phyloP scores from a whole-genome alignment of 768 basidiomycete species.

The Tylopilus intermedius region DNA sequence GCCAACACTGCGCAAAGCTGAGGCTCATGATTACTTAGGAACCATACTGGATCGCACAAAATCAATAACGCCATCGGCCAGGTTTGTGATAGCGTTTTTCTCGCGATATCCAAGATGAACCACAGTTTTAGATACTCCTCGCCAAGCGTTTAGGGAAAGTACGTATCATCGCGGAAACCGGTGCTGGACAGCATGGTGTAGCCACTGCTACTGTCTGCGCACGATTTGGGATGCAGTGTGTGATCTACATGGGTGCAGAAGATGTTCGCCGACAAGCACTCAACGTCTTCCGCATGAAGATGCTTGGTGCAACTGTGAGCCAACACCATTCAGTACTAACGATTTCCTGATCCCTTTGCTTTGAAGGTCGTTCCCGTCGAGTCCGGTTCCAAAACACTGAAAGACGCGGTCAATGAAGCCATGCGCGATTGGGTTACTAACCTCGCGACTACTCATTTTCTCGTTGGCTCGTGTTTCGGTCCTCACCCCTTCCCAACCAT shows the following conservation, averaged over 20 bases:
- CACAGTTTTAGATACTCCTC: not conserved
- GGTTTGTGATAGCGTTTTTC: not conserved
- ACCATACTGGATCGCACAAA: no score
- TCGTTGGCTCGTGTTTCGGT: constrained; percentile 1
- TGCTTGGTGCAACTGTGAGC: not conserved
- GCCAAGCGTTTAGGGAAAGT: not conserved
- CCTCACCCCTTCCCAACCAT: constrained; percentile 3
- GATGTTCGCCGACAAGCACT: not conserved
- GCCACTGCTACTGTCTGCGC: not conserved
- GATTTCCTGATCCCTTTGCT: no score
- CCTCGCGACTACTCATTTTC: constrained; percentile 1
- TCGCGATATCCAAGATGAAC: not conserved
- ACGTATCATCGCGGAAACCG: not conserved
- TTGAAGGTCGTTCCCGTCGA: no score
- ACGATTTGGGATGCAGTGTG: not conserved
- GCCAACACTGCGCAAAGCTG: not conserved
- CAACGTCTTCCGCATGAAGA: not conserved
- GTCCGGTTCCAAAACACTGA: not conserved
- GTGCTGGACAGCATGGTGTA: not conserved
- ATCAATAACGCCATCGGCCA: not conserved
- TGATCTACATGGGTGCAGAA: not conserved
- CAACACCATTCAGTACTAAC: not conserved
- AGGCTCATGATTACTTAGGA: no score
- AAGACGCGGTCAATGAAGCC: constrained; percentile 3
- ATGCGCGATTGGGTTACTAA: constrained; percentile 3